Percentiles rank a stretch among this genome's conserved stretches.
Conservation (phyloP, 108 stramenopile genomes). For the Cyclotella cryptica region DNA sequence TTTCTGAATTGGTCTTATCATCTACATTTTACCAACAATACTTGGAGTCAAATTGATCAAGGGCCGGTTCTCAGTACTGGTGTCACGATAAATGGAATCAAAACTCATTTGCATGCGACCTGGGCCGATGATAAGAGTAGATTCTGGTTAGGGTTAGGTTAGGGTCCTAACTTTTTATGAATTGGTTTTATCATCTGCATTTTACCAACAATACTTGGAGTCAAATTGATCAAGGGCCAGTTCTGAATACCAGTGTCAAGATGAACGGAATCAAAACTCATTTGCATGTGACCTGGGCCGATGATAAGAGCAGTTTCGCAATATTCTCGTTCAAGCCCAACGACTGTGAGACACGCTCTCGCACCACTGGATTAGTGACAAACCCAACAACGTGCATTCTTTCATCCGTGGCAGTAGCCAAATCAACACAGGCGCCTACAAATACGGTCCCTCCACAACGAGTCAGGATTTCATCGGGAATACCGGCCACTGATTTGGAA, state of each 20-base stretch:
- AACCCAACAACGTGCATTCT: slow-evolving; percentile 32
- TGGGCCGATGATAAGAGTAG: slow-evolving; percentile 27
- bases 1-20: too few species aligned
- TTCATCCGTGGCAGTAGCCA: neutral
- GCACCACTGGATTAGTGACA: slow-evolving; percentile 18
- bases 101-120: slow-evolving; percentile 3
- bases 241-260: too few species aligned
- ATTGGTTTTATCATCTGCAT: too few species aligned
- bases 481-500: slow-evolving; percentile 27
- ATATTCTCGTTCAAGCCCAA: slow-evolving; percentile 33
- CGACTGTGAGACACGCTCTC: slow-evolving; percentile 21
- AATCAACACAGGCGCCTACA: slow-evolving; percentile 27
- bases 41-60: too few species aligned
- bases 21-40: too few species aligned
- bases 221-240: too few species aligned
- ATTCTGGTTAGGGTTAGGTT: too few species aligned
- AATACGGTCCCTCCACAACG: slow-evolving; percentile 22
- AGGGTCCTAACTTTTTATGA: too few species aligned
- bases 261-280: neutral
- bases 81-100: too few species aligned
- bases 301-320: slow-evolving; percentile 20
- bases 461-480: slow-evolving; percentile 19
- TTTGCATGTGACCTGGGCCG: slow-evolving; percentile 22
- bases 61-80: too few species aligned
- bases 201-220: too few species aligned